Percentiles rank a stretch among this genome's conserved stretches.
Evolutionary conservation across 2,329 filamentous ascomycete species (phyloP).

Genomic region (Botrytis medusae): DNA sequence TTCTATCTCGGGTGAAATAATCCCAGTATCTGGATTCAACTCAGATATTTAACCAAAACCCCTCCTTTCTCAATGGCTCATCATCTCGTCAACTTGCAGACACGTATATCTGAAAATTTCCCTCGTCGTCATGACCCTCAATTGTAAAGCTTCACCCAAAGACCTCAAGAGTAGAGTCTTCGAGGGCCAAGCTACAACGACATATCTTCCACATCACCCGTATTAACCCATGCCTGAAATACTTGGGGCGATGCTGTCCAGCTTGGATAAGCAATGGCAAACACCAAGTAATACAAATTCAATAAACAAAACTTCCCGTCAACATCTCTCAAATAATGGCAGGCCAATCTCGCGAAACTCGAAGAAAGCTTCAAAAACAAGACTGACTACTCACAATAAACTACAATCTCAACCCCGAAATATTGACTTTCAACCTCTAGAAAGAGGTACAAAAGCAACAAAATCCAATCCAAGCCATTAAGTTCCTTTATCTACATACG

Average conservation of each 20-base stretch:
- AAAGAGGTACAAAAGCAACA: not conserved
- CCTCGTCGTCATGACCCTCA: not conserved
- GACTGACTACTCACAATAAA: not conserved
- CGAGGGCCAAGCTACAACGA: not conserved
- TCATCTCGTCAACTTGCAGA: not conserved
- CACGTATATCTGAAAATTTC: not conserved
- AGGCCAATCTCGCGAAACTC: not conserved
- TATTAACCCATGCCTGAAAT: not conserved
- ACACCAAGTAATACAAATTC: not conserved
- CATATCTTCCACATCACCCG: not conserved
- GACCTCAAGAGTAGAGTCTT: not conserved
- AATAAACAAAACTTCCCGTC: not conserved
- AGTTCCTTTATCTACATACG: not conserved
- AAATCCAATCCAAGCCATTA: not conserved
- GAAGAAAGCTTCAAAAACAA: not conserved
- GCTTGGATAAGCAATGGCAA: not conserved
- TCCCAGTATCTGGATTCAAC: not conserved
- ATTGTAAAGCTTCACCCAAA: not conserved
- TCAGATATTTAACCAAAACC: not conserved
- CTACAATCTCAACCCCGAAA: not conserved
- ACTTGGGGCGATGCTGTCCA: not conserved
- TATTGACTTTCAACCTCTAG: not conserved
- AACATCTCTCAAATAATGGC: not conserved
- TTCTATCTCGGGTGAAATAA: not conserved
- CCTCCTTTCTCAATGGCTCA: not conserved